These are phyloP conservation scores for Aspergillus glaucus DNA, from an alignment of 2,329 filamentous ascomycete species.

Conservation along the genomic window DNA sequence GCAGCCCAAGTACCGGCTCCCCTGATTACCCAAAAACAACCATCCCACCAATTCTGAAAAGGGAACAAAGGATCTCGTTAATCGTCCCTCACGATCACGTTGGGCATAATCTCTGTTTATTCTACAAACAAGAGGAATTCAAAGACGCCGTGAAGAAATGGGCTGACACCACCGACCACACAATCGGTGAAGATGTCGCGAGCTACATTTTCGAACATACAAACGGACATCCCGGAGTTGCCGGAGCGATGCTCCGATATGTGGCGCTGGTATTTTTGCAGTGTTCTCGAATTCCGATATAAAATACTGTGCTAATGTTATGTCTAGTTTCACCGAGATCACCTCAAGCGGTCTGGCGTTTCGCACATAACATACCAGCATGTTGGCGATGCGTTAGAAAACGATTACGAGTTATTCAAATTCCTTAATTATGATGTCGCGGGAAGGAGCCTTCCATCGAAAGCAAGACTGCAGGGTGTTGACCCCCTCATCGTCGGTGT, in stretches of 20 bases:
- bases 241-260: background rate
- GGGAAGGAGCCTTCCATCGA: background rate
- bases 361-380: background rate
- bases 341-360: background rate
- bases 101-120: slow-evolving; percentile 1
- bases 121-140: slow-evolving; percentile 5
- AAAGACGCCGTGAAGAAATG: slow-evolving; percentile 4
- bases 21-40: background rate
- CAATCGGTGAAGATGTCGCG: background rate
- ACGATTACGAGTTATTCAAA: background rate
- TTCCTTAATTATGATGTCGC: background rate
- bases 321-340: background rate
- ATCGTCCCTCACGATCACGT: background rate
- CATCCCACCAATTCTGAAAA: slow-evolving; percentile 1
- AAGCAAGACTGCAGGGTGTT: background rate
- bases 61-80: slow-evolving; percentile 5
- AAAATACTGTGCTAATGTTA: background rate
- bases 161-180: background rate
- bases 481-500: background rate
- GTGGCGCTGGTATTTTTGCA: background rate
- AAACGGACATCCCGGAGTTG: slow-evolving; percentile 7
- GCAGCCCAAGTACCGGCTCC: slow-evolving; percentile 2
- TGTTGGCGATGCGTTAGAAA: background rate
- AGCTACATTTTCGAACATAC: slow-evolving; percentile 3
- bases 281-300: background rate